phyloP scores from a whole-genome alignment of 257 asterid species.

The Rhazya stricta region DNA sequence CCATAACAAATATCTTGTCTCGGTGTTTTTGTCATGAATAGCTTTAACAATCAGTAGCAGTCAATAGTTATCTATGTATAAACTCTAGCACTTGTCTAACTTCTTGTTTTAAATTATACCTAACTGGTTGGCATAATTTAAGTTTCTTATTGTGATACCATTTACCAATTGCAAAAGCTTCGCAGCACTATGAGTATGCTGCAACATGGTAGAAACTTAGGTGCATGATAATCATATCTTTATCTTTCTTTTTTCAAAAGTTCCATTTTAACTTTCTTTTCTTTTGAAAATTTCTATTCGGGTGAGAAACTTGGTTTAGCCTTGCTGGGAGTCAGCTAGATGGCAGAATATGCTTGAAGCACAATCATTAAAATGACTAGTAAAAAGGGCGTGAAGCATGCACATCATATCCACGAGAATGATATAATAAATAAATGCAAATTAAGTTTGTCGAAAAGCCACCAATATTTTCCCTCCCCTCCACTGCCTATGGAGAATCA shows the following conservation, averaged over 20 bases:
- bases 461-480: not conserved
- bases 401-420: not conserved
- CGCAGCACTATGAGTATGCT: not conserved
- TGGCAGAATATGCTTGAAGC: not conserved
- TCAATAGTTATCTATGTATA: not conserved
- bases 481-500: not conserved
- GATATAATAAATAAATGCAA: not conserved
- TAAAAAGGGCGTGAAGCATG: not conserved
- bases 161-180: not conserved
- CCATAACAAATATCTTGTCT: no score
- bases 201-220: not conserved
- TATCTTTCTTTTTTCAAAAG: no score
- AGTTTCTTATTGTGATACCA: not conserved
- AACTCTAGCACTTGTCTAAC: not conserved
- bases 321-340: not conserved
- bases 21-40: no score
- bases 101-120: not conserved
- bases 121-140: not conserved
- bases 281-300: no score
- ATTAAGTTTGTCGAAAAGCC: not conserved
- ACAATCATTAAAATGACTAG: not conserved
- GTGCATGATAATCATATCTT: no score
- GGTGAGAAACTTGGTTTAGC: not conserved
- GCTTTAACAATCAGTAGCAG: not conserved
- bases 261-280: no score